phyloP scores from a whole-genome alignment of 2,329 filamentous ascomycete genomes.

The Phialophora tarda region DNA sequence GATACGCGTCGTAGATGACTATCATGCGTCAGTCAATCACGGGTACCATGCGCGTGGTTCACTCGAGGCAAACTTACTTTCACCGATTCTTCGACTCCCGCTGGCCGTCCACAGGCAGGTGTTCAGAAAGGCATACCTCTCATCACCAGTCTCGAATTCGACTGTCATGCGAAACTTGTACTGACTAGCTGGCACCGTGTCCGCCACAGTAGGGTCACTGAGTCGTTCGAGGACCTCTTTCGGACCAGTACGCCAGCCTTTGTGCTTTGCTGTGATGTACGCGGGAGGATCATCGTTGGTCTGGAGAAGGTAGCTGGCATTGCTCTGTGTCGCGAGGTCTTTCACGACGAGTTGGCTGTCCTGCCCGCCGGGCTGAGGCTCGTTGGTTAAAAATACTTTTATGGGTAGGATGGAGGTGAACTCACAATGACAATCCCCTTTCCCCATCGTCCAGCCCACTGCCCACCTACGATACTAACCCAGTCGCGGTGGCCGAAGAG shows the following conservation, averaged over 20 bases:
- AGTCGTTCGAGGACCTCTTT: conserved; percentile 58
- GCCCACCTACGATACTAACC: conserved; percentile 58
- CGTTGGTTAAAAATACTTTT: conserved; percentile 3
- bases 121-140: conserved; percentile 57
- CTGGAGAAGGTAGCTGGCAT: conserved; percentile 56
- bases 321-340: conserved; percentile 53
- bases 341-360: conserved; percentile 57
- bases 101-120: conserved; percentile 58
- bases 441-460: conserved; percentile 60
- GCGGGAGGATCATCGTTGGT: conserved; percentile 58
- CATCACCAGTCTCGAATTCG: conserved; percentile 57
- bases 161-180: conserved; percentile 58
- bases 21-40: conserved; percentile 3
- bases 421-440: conserved; percentile 58
- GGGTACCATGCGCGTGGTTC: neutral
- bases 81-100: conserved; percentile 53
- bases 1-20: conserved; percentile 41
- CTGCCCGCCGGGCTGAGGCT: conserved; percentile 54
- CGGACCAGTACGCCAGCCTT: conserved; percentile 56
- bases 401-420: conserved; percentile 17
- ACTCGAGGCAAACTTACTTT: conserved; percentile 38
- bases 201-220: conserved; percentile 50
- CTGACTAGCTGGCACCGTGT: conserved; percentile 54
- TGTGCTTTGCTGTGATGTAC: conserved; percentile 54
- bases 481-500: conserved; percentile 59